A percentile compares a stretch with the other conserved stretches of the same genome.
phyloP scores from a whole-genome alignment of 352 stramenopile genomes.

The Globisporangium sylvaticum region DNA sequence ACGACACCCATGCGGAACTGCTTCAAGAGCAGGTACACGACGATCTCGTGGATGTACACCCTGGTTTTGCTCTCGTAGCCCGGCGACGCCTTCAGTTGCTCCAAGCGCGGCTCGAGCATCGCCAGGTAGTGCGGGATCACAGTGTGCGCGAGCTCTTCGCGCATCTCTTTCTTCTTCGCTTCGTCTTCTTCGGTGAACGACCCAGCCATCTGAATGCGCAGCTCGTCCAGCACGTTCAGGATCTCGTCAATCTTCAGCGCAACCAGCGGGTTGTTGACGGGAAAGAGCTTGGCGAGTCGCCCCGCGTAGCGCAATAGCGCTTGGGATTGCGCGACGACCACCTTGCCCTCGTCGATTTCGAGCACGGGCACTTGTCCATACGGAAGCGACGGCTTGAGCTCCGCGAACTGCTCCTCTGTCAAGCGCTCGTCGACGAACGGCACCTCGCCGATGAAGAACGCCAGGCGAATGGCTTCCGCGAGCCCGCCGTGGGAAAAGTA shows the following conservation, averaged over 20 bases:
- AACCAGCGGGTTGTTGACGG: slow-evolving; percentile 24
- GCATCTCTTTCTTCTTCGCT: slow-evolving; percentile 32
- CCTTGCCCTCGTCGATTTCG: slow-evolving; percentile 34
- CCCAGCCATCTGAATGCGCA: slow-evolving; percentile 18
- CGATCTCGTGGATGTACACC: slow-evolving; percentile 31
- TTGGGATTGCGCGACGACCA: slow-evolving; percentile 22
- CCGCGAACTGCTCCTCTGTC: slow-evolving; percentile 26
- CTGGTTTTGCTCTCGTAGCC: slow-evolving; percentile 15
- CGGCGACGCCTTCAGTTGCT: slow-evolving; percentile 21
- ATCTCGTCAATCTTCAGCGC: slow-evolving; percentile 33
- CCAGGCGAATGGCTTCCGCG: slow-evolving; percentile 46
- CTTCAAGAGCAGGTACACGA: slow-evolving; percentile 22
- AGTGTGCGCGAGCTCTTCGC: slow-evolving; percentile 24
- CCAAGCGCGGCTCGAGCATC: slow-evolving; percentile 27
- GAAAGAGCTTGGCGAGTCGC: slow-evolving; percentile 28
- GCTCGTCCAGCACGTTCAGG: slow-evolving; percentile 25
- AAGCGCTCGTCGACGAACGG: slow-evolving; percentile 45
- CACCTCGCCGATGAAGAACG: slow-evolving; percentile 41
- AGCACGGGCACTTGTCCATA: slow-evolving; percentile 44
- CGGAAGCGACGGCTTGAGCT: slow-evolving; percentile 31
- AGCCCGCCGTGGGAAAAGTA: slow-evolving; percentile 43
- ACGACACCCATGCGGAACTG: slow-evolving; percentile 22
- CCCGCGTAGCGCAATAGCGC: slow-evolving; percentile 33
- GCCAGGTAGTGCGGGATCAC: slow-evolving; percentile 25
- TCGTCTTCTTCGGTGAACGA: slow-evolving; percentile 26